phyloP scores from a whole-genome alignment of 176 grass and related monocot species.

The Triticum aestivum region DNA sequence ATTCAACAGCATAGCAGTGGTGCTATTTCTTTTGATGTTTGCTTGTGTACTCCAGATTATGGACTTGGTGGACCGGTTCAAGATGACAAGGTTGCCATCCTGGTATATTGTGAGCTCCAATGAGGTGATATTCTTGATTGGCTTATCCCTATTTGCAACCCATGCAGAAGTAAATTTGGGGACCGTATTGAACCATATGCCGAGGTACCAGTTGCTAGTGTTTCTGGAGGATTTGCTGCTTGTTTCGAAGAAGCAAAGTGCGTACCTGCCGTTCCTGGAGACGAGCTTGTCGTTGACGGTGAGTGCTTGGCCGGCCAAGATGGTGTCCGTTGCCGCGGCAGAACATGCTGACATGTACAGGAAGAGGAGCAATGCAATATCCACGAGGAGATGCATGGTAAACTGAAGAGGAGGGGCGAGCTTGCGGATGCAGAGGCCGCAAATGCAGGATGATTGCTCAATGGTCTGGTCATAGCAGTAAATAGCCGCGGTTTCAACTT shows the following conservation, averaged over 20 bases:
- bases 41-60: conserved; percentile 44
- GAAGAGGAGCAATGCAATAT: background rate
- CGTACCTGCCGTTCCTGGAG: conserved; percentile 45
- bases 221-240: background rate
- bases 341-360: background rate
- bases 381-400: background rate
- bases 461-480: background rate
- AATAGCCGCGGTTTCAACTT: background rate
- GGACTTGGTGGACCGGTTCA: background rate
- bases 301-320: background rate
- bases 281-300: conserved; percentile 27
- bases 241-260: conserved; percentile 61
- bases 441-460: background rate
- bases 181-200: conserved; percentile 50
- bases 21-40: background rate
- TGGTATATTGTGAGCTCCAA: conserved; percentile 28
- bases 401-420: background rate
- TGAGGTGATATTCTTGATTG: background rate
- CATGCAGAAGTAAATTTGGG: conserved; percentile 42
- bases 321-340: background rate
- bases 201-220: conserved; percentile 32
- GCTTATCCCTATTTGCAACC: conserved; percentile 50
- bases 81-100: conserved; percentile 50
- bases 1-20: conserved; percentile 20
- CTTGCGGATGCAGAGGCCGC: background rate